Conservation (phyloP, 2,329 filamentous ascomycete genomes). For the Parafenestella ontariensis region DNA sequence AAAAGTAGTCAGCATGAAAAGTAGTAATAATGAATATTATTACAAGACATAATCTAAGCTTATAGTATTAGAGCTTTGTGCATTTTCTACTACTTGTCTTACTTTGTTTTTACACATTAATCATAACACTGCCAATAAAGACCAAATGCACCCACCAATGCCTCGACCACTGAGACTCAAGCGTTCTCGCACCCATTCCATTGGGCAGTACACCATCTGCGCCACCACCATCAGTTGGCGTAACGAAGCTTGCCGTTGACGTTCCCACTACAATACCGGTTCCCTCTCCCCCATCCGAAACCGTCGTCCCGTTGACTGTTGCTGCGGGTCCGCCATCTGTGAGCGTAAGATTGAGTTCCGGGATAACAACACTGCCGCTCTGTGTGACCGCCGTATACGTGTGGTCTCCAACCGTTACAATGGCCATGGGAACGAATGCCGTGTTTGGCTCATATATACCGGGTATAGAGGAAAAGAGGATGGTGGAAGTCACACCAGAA, state of each 20-base stretch:
- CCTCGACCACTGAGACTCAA: background rate
- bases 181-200: background rate
- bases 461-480: constrained; percentile 10
- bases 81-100: too few relatives aligned
- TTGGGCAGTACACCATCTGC: background rate
- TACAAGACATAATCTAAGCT: too few relatives aligned
- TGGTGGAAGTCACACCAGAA: constrained; percentile 10
- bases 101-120: too few relatives aligned
- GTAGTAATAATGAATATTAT: too few relatives aligned
- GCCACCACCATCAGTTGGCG: background rate
- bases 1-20: too few relatives aligned
- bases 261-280: constrained; percentile 23
- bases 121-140: background rate
- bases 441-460: constrained; percentile 1
- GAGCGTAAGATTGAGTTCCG: constrained; percentile 18
- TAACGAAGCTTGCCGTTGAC: constrained; percentile 5
- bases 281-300: constrained; percentile 14
- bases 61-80: too few relatives aligned
- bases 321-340: constrained; percentile 10
- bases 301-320: constrained; percentile 17
- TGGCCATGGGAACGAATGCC: constrained; percentile 2
- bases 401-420: constrained; percentile 16
- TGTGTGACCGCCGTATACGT: constrained; percentile 14
- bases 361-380: constrained; percentile 15
- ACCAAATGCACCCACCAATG: background rate